Percentiles rank a stretch among this genome's conserved stretches.
Conservation (phyloP, 2,329 filamentous ascomycete species). For the Annulohypoxylon truncatum region DNA sequence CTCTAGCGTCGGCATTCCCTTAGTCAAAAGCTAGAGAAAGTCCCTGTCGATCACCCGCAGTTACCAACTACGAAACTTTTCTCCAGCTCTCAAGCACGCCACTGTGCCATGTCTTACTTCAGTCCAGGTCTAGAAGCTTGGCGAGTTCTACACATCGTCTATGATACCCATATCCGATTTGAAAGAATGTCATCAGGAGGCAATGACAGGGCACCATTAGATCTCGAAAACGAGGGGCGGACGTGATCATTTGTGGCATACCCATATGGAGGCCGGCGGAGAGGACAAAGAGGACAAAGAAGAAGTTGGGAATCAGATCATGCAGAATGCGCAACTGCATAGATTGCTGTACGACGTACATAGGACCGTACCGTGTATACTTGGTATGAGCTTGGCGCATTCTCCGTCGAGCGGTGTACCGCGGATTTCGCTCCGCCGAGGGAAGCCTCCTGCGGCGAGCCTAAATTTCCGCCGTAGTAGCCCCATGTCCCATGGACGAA, state of each 20-base stretch:
- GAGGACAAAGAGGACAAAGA: slow-evolving; percentile 2
- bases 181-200: neutral
- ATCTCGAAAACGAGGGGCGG: neutral
- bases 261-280: neutral
- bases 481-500: slow-evolving; percentile 1
- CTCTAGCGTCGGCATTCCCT: slow-evolving; percentile 33
- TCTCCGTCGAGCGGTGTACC: slow-evolving; percentile 27
- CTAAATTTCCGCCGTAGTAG: slow-evolving; percentile 16
- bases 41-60: slow-evolving; percentile 40
- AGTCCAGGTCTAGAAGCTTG: slow-evolving; percentile 25
- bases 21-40: slow-evolving; percentile 22
- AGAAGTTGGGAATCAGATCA: slow-evolving; percentile 2
- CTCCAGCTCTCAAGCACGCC: slow-evolving; percentile 20
- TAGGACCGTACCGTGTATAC: slow-evolving; percentile 33
- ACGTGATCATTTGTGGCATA: neutral
- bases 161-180: neutral
- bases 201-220: neutral
- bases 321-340: slow-evolving; percentile 9
- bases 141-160: slow-evolving; percentile 1
- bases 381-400: slow-evolving; percentile 40
- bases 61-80: slow-evolving; percentile 21
- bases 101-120: slow-evolving; percentile 27
- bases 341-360: slow-evolving; percentile 37
- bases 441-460: slow-evolving; percentile 31
- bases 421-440: slow-evolving; percentile 30